These are phyloP conservation scores for Alternaria longipes DNA, from an alignment of 2,329 filamentous ascomycete genomes.

Conservation along the genomic window DNA sequence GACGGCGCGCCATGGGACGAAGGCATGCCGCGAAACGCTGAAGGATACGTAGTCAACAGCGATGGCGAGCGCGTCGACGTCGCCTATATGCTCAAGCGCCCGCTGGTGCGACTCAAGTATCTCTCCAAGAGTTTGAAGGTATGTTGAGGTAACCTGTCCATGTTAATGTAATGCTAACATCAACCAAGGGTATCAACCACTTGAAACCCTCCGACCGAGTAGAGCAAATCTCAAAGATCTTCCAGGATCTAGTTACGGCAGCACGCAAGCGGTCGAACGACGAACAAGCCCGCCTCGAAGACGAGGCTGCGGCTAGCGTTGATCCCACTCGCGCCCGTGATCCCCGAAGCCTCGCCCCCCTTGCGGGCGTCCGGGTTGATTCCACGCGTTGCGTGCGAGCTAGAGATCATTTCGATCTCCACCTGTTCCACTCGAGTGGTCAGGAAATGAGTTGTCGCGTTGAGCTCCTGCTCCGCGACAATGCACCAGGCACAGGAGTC, in stretches of 20 bases:
- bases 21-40: slow-evolving; percentile 64
- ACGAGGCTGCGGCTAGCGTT: slow-evolving; percentile 85
- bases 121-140: slow-evolving; percentile 84
- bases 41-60: slow-evolving; percentile 70
- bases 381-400: slow-evolving; percentile 83
- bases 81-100: slow-evolving; percentile 88
- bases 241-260: slow-evolving; percentile 77
- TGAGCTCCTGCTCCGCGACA: slow-evolving; percentile 86
- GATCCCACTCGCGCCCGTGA: slow-evolving; percentile 84
- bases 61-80: slow-evolving; percentile 93
- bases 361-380: slow-evolving; percentile 76
- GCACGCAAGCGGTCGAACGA: slow-evolving; percentile 78
- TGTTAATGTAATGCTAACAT: slow-evolving; percentile 40
- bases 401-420: slow-evolving; percentile 88
- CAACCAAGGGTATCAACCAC: slow-evolving; percentile 63
- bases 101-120: slow-evolving; percentile 86
- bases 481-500: slow-evolving; percentile 70
- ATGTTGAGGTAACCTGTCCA: slow-evolving; percentile 21
- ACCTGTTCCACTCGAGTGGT: slow-evolving; percentile 86
- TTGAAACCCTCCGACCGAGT: slow-evolving; percentile 65
- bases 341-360: slow-evolving; percentile 75
- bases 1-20: slow-evolving; percentile 63
- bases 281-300: slow-evolving; percentile 76
- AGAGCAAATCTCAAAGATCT: slow-evolving; percentile 67
- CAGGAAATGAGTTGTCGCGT: slow-evolving; percentile 89